Percentiles rank a stretch among this genome's conserved stretches.
Evolutionary conservation across 2,329 filamentous ascomycete genomes (phyloP).

Genomic region (Apiospora phragmitis): DNA sequence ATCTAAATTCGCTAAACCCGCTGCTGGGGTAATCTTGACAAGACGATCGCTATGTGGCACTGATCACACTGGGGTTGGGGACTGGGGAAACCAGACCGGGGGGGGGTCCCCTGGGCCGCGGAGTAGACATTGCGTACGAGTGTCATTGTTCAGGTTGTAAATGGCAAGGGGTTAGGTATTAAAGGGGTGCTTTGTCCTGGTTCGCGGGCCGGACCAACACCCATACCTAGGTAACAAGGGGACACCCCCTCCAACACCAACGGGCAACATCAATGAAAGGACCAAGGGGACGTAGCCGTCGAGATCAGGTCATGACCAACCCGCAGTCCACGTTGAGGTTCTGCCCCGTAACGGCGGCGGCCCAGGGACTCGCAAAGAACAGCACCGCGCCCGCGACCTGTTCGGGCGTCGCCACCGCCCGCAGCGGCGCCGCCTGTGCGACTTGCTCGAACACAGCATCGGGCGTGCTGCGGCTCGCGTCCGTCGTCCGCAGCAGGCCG

Average conservation of each 20-base stretch:
- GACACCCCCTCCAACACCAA: neutral
- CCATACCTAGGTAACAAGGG: neutral
- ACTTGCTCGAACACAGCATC: slow-evolving; percentile 12
- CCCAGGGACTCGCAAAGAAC: slow-evolving; percentile 16
- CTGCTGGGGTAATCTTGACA: neutral
- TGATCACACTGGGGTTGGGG: too few species aligned
- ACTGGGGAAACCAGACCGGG: too few species aligned
- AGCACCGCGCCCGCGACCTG: slow-evolving; percentile 13
- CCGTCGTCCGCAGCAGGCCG: slow-evolving; percentile 11
- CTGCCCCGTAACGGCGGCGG: slow-evolving; percentile 10
- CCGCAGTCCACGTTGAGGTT: slow-evolving; percentile 13
- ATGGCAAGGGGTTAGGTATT: neutral
- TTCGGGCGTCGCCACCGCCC: slow-evolving; percentile 5
- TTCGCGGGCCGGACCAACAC: neutral
- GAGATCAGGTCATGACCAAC: slow-evolving; percentile 9
- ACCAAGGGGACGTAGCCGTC: too few species aligned
- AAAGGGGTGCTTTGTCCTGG: neutral
- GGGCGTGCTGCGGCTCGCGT: slow-evolving; percentile 11
- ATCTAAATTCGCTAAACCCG: neutral
- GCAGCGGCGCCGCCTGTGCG: slow-evolving; percentile 7
- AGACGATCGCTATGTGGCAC: neutral
- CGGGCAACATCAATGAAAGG: neutral
- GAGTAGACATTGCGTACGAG: neutral
- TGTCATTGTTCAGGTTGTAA: neutral
- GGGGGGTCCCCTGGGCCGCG: neutral